Evolutionary conservation across 2,329 filamentous ascomycete genomes (phyloP).

Genomic region (Chaetomiaceae sp.): DNA sequence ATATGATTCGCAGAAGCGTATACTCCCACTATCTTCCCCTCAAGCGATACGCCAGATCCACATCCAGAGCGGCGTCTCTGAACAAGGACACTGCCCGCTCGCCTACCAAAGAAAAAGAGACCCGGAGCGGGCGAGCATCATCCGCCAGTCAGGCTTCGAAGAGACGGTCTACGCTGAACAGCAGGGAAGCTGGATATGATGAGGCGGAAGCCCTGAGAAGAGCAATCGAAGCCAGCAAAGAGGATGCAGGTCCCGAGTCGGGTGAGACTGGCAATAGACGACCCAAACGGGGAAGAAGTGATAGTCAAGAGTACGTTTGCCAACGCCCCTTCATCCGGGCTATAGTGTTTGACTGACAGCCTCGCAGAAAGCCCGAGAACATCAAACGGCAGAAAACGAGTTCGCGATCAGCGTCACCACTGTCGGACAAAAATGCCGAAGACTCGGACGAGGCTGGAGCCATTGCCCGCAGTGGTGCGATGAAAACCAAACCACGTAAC

Average conservation of each 20-base stretch:
- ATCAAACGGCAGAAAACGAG: conserved; percentile 79
- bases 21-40: conserved; percentile 64
- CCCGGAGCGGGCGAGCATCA: conserved; percentile 53
- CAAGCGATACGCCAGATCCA: conserved; percentile 51
- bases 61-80: conserved; percentile 60
- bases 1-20: conserved; percentile 49
- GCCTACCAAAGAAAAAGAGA: conserved; percentile 46
- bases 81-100: conserved; percentile 58
- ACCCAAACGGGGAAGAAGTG: conserved; percentile 79
- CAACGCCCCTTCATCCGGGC: background rate
- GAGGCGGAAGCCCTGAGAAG: conserved; percentile 85
- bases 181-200: conserved; percentile 88
- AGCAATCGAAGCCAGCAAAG: conserved; percentile 93
- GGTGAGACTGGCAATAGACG: conserved; percentile 56
- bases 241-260: conserved; percentile 58
- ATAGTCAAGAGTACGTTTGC: conserved; percentile 85
- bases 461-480: conserved; percentile 43
- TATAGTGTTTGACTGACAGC: conserved; percentile 20
- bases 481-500: conserved; percentile 56
- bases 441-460: conserved; percentile 69
- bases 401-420: conserved; percentile 66
- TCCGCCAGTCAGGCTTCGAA: conserved; percentile 61
- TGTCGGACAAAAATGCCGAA: conserved; percentile 50
- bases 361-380: conserved; percentile 60
- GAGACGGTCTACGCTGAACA: conserved; percentile 95